Percentiles rank a stretch among this genome's conserved stretches.
These are phyloP conservation scores for Penicillium sp. DNA, from an alignment of 2,329 filamentous ascomycete genomes.

Conservation along the genomic window DNA sequence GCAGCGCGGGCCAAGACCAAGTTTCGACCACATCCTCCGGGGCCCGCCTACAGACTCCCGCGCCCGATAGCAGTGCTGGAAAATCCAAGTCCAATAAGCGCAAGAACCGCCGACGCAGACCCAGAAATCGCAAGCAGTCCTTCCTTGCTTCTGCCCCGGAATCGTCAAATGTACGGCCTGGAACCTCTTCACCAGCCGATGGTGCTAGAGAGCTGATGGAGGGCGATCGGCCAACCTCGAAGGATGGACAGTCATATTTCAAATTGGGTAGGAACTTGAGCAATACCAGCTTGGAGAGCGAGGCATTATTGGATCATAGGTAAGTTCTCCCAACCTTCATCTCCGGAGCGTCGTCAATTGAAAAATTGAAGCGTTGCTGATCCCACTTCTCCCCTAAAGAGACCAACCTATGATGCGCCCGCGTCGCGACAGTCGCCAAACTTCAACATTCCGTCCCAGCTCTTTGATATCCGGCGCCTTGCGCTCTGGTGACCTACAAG, in stretches of 20 bases:
- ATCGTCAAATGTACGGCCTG: constrained; percentile 51
- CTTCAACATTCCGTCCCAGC: constrained; percentile 40
- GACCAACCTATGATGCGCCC: constrained; percentile 63
- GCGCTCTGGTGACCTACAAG: constrained; percentile 46
- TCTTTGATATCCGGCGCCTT: constrained; percentile 29
- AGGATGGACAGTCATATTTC: constrained; percentile 52
- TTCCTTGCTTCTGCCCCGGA: constrained; percentile 63
- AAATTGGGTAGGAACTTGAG: constrained; percentile 64
- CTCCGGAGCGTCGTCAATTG: not conserved
- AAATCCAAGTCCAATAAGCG: constrained; percentile 31
- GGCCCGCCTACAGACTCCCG: constrained; percentile 23
- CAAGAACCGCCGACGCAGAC: constrained; percentile 74
- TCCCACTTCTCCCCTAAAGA: constrained; percentile 35
- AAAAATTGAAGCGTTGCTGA: constrained; percentile 3
- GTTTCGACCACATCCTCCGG: constrained; percentile 16
- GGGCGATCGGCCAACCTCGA: constrained; percentile 25
- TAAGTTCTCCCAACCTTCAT: constrained; percentile 34
- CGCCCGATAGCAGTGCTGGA: constrained; percentile 18
- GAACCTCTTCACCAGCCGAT: constrained; percentile 49
- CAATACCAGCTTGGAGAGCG: constrained; percentile 84
- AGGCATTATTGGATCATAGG: constrained; percentile 84
- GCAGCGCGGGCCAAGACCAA: constrained; percentile 11
- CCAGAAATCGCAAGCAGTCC: constrained; percentile 76
- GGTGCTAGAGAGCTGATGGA: constrained; percentile 31
- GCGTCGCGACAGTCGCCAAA: constrained; percentile 55